Conservation (phyloP, 2,329 filamentous ascomycete genomes). For the Shiraia bambusicola region DNA sequence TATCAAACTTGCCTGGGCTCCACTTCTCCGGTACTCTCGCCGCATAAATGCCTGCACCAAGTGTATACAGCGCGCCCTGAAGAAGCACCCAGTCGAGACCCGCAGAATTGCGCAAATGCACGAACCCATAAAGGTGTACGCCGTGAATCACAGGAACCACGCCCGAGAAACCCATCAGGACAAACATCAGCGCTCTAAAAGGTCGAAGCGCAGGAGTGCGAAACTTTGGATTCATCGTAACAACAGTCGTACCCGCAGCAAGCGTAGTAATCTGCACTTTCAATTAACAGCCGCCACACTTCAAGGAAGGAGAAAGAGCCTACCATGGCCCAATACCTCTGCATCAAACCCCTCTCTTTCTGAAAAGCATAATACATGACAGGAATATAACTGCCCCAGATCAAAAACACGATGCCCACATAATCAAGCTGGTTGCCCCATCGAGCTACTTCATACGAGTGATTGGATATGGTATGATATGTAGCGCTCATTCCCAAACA, state of each 20-base stretch:
- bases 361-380: constrained; percentile 64
- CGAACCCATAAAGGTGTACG: constrained; percentile 65
- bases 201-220: constrained; percentile 80
- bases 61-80: constrained; percentile 81
- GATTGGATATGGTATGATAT: constrained; percentile 83
- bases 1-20: constrained; percentile 78
- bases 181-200: constrained; percentile 86
- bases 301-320: not conserved
- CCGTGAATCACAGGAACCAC: constrained; percentile 82
- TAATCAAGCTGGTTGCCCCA: constrained; percentile 96
- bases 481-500: constrained; percentile 60
- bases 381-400: constrained; percentile 88
- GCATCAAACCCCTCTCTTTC: constrained; percentile 65
- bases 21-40: constrained; percentile 81
- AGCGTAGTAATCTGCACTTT: constrained; percentile 80
- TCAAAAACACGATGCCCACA: constrained; percentile 86
- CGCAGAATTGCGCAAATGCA: constrained; percentile 69
- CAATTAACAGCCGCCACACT: too few relatives aligned
- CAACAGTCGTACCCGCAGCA: constrained; percentile 71
- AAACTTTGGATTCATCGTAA: constrained; percentile 80
- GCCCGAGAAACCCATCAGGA: constrained; percentile 80
- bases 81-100: constrained; percentile 77
- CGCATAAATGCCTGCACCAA: constrained; percentile 84
- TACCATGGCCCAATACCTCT: constrained; percentile 74
- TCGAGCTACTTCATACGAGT: constrained; percentile 73